Evolutionary conservation across 257 asterid species (phyloP), one percentile per base, ranked within the genome.

Genomic region (Knoxia roxburghii): DNA sequence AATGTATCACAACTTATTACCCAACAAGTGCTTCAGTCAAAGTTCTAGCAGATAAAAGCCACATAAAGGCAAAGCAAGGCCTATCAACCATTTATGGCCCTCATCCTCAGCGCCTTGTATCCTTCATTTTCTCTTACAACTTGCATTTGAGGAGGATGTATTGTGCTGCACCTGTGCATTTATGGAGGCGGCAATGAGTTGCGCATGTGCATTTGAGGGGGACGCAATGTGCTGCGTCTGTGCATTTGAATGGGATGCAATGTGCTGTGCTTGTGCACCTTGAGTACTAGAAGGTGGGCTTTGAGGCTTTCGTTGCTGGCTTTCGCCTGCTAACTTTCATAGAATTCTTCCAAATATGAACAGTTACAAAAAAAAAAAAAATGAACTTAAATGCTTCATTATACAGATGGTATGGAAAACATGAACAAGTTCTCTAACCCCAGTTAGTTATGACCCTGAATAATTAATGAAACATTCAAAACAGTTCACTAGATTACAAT

Each of bases 341-440:
- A 43, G 49, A 18, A 51, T 24, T 12, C 61, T 37, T 9, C 26
- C 2, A n/a, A n/a, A n/a, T n/a, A n/a, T n/a, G n/a, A n/a, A n/a
- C n/a, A n/a, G n/a, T n/a, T n/a, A n/a, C n/a, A n/a, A n/a, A n/a
- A n/a, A n/a, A n/a, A n/a, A n/a, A n/a, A n/a, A n/a, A n/a, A n/a
- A n/a, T n/a, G n/a, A n/a, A n/a, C n/a, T n/a, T n/a, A n/a, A n/a
- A n/a, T n/a, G n/a, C n/a, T n/a, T n/a, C n/a, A n/a, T 23, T 14
- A 21, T 17, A 27, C 7, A 39, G 52, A n/a, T 23, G 60, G 71
- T 15, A 24, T 20, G 24, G n/a, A 51, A 43, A 17, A 12, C 61
- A 51, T 51, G 59, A 35, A 10, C 10, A 65, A 59, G 46, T 59
- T 61, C 48, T 35, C 50, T 35, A 33, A 67, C 63, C 71, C 37